A percentile compares a stretch with the other conserved stretches of the same genome.
Evolutionary conservation across 129 eudicot species (phyloP).

Genomic region (Helianthus annuus): DNA sequence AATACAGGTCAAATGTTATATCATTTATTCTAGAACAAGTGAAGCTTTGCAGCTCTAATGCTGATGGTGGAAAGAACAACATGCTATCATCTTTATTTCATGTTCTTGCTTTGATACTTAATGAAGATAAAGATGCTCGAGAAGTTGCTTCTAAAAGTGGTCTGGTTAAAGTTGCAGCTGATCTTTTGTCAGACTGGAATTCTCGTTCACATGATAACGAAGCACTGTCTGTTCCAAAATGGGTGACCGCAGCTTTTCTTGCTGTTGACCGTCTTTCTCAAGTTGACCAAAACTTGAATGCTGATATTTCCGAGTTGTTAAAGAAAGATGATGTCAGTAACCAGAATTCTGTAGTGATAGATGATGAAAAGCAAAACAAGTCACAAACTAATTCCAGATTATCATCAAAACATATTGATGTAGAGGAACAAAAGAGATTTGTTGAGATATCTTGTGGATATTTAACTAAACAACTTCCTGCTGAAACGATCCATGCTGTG

Average conservation of each 20-base stretch:
- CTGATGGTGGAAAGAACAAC: constrained; percentile 58
- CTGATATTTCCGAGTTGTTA: constrained; percentile 68
- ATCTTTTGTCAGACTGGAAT: constrained; percentile 69
- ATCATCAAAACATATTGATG: constrained; percentile 50
- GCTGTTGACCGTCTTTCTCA: constrained; percentile 84
- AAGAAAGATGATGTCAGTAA: constrained; percentile 54
- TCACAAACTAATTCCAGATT: constrained; percentile 36
- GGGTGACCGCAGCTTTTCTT: constrained; percentile 96
- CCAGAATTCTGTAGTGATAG: constrained; percentile 60
- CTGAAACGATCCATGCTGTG: constrained; percentile 93
- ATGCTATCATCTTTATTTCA: constrained; percentile 77
- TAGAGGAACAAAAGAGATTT: constrained; percentile 76
- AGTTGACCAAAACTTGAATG: constrained; percentile 67
- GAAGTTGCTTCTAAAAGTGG: constrained; percentile 79
- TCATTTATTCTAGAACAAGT: constrained; percentile 76
- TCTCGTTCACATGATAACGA: constrained; percentile 39
- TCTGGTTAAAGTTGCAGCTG: constrained; percentile 74
- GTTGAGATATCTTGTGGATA: constrained; percentile 76
- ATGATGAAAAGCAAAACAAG: constrained; percentile 64
- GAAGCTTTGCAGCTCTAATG: constrained; percentile 54
- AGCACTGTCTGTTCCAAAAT: constrained; percentile 61
- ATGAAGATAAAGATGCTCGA: constrained; percentile 80
- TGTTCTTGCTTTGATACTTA: constrained; percentile 83
- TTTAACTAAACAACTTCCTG: constrained; percentile 69
- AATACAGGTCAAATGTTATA: constrained; percentile 63